A percentile compares a stretch with the other conserved stretches of the same genome.
Evolutionary conservation across 1,139 yeast species (phyloP).

Genomic region (Saccharomyces hybrid): DNA sequence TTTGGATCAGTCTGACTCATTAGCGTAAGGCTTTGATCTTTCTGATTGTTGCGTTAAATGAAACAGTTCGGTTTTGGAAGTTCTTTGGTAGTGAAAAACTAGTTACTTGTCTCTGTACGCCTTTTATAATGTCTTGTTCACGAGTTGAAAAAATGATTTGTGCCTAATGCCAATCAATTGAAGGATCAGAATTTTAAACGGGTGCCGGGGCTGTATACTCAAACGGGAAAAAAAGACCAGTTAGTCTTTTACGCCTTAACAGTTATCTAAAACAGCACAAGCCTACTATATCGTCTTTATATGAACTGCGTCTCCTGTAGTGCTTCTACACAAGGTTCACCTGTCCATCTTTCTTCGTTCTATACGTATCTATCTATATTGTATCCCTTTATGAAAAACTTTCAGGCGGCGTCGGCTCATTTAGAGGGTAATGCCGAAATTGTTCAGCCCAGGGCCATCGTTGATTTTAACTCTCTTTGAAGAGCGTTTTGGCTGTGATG

Average conservation of each 20-base stretch:
- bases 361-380: neutral
- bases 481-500: neutral
- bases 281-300: neutral
- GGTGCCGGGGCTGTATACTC: neutral
- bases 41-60: neutral
- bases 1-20: slow-evolving; percentile 1
- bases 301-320: neutral
- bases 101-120: neutral
- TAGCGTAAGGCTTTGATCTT: neutral
- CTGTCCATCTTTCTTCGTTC: neutral
- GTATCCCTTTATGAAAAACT: neutral
- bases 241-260: neutral
- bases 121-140: neutral
- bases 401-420: slow-evolving; percentile 4
- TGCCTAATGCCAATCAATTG: neutral
- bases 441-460: slow-evolving; percentile 52
- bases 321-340: neutral
- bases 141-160: neutral
- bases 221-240: neutral
- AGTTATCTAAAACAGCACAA: neutral
- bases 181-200: neutral
- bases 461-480: slow-evolving; percentile 42
- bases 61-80: neutral
- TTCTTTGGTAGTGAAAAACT: neutral
- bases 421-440: slow-evolving; percentile 44